A percentile compares a stretch with the other conserved stretches of the same genome.
These are phyloP conservation scores for Cladosporium sp. DNA, from an alignment of 2,329 filamentous ascomycete genomes.

Conservation along the genomic window DNA sequence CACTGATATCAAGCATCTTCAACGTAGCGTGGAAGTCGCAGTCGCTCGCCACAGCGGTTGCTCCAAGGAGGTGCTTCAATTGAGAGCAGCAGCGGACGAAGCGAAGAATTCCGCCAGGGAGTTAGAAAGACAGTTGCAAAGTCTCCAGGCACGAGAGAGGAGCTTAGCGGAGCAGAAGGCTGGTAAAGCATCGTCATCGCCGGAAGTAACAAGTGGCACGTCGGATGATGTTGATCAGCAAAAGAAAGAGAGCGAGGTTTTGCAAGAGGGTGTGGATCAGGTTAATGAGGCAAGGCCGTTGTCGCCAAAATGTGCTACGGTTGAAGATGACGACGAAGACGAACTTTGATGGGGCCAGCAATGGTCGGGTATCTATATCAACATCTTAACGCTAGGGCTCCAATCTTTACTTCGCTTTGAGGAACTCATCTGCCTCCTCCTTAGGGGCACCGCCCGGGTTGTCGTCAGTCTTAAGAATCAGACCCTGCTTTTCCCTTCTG, in stretches of 20 bases:
- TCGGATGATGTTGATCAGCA: not conserved
- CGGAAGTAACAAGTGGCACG: not conserved
- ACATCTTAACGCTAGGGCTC: not conserved
- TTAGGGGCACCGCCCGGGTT: slow-evolving; percentile 5
- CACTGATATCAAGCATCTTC: not conserved
- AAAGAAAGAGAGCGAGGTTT: not conserved
- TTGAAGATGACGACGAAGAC: not conserved
- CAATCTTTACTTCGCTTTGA: slow-evolving; percentile 20
- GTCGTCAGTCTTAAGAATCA: slow-evolving; percentile 1
- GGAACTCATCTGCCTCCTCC: slow-evolving; percentile 6
- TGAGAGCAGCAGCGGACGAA: not conserved
- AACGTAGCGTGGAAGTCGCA: not conserved
- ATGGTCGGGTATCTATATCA: not conserved
- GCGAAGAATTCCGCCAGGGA: not conserved
- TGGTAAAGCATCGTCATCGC: not conserved
- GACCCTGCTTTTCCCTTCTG: not conserved
- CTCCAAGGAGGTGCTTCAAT: not conserved
- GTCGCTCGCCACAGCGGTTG: not conserved
- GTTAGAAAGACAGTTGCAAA: not conserved
- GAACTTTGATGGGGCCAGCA: not conserved
- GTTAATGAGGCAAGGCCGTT: not conserved
- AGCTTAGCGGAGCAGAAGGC: too few relatives aligned
- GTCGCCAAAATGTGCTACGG: not conserved
- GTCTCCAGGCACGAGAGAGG: too few relatives aligned
- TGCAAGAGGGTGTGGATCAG: not conserved